phyloP scores from a whole-genome alignment of 2,329 filamentous ascomycete genomes.

The Colletotrichum sublineola region DNA sequence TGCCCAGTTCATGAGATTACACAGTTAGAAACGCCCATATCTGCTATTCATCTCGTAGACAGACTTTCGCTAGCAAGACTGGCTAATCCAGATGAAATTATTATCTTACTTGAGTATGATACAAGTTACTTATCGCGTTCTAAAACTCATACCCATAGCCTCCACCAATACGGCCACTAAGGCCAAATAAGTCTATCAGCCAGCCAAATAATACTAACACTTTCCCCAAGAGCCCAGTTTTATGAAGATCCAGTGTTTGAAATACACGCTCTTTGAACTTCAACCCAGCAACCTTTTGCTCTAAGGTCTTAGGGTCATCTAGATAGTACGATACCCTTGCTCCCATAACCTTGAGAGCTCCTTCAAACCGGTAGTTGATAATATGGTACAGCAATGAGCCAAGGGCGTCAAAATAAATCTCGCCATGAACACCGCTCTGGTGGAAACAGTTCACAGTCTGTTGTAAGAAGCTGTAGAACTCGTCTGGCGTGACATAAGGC shows the following conservation, averaged over 20 bases:
- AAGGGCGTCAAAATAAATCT: constrained; percentile 24
- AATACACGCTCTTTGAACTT: constrained; percentile 13
- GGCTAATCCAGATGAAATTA: no score
- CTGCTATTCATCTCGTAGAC: no score
- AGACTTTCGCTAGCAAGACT: no score
- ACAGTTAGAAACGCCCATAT: no score
- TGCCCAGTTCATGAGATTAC: no score
- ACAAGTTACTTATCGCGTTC: no score
- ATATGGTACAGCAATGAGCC: constrained; percentile 5
- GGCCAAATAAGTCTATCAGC: no score
- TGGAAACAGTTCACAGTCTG: constrained; percentile 45
- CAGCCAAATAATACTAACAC: no score
- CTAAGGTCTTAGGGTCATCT: constrained; percentile 1
- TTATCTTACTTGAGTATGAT: no score
- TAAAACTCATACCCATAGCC: no score
- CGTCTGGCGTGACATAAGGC: constrained; percentile 48
- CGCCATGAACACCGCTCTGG: constrained; percentile 44
- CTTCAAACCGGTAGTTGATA: constrained; percentile 7
- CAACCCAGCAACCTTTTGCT: constrained; percentile 1
- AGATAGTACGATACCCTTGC: constrained; percentile 16
- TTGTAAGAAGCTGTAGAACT: constrained; percentile 44
- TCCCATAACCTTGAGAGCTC: constrained; percentile 21
- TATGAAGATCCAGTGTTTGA: not conserved
- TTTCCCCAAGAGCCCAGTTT: no score
- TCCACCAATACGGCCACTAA: no score